Base-by-base conservation (phyloP, 352 stramenopile species). In the Globisporangium spinosum region DNA sequence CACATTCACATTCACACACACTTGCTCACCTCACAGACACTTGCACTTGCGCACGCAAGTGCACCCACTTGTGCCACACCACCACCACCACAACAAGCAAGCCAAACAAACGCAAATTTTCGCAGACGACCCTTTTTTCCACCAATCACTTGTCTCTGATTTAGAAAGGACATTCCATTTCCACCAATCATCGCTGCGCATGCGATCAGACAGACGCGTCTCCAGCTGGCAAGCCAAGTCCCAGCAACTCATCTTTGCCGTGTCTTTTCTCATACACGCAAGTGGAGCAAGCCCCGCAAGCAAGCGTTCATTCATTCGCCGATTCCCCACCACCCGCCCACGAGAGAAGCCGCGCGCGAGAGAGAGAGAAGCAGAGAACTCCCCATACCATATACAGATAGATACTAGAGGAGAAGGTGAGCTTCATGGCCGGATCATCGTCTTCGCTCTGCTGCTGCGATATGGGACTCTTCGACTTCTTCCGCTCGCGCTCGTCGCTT, bases 381-480 rank as follows among this genome's bases (percentile, higher is more conserved):
- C 10, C 49, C 1, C n/a, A 32, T 12, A 56, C 6, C 29, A 32
- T 32, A 9, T 3, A 12, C 3, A 43, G 35, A 43, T 13, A 43
- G 34, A 40, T 40, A 40, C 29, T 32, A 32, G 29, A 32, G 29
- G 34, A 40, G 35, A 43, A 17, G 40, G 17, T 5, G 15, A 27
- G 13, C 35, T 17, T 23, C 12, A 64, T 62, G 38, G 13, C n/a
- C 29, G 27, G 25, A 20, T 54, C 40, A 40, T 58, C 55, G 6
- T 40, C 53, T 20, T 38, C 54, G 25, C 27, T 59, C 3, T 65
- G 59, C 59, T 56, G 58, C 38, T 73, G 69, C 62, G 76, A 79
- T 29, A 80, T 93, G 72, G 85, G 85, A 2, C 59, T 93, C 70
- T 90, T 93, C 57, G 82, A 93, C 76, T 93, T 93, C 65, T 93